Base-by-base conservation (phyloP, 2,329 filamentous ascomycete genomes). In the Tolypocladium amazonense region DNA sequence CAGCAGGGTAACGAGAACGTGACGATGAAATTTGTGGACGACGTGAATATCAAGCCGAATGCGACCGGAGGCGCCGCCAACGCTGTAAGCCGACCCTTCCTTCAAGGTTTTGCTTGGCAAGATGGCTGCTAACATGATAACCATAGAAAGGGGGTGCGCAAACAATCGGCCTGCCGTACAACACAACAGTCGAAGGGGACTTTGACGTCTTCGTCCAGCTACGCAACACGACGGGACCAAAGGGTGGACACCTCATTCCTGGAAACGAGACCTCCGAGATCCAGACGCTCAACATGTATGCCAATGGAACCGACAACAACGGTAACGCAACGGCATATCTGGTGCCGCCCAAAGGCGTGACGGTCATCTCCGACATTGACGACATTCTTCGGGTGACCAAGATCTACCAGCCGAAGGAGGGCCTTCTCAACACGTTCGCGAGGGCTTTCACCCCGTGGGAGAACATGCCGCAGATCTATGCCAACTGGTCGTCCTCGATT, bases 341-440 rank as follows among this genome's bases (percentile, higher is more conserved):
- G 1, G 88, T 92, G 0, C 89, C 89, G 0, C 76, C 84, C 0
- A 76, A 79, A 18, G 89, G 89, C 23, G 73, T 90, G 27, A 92
- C 89, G 1, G 79, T 92, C 62, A 76, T 92, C 65, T 89, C 85
- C 1, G 89, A 92, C 67, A 89, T 92, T 62, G 89, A 92, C 65
- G 89, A 92, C 68, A 90, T 91, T 60, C 80, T 92, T 0, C 85
- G 89, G n/a, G 76, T 92, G 1, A 92, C 89, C 59, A 89, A 90
- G 72, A 92, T 92, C 69, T 92, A 90, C 70, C 73, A 88, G 56
- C 89, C 89, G 0, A 83, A 85, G 64, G 81, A 92, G 68, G 89
- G 89, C 6, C 76, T 92, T 0, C 76, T 92, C 14, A 92, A 92
- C 74, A 86, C 88, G 0, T 92, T 92, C 67, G 88, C 88, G 0